Percentiles rank a stretch among this genome's conserved stretches.
Evolutionary conservation across 441 rosid genomes (phyloP).

Genomic region (Metrosideros polymorpha): DNA sequence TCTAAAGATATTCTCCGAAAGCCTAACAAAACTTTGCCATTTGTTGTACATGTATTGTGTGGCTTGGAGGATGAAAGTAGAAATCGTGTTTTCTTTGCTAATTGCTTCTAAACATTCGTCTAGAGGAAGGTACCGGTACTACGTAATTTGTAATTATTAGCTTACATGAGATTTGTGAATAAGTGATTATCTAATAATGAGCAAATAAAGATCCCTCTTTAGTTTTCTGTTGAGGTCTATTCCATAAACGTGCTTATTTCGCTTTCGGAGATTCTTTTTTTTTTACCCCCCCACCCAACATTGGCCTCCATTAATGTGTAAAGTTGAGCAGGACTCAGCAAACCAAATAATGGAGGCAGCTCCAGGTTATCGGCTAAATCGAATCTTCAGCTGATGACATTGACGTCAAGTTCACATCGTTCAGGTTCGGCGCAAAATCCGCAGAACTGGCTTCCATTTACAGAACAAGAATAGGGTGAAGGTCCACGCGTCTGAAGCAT

Average conservation of each 20-base stretch:
- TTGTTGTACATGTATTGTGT: neutral
- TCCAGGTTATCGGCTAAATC: neutral
- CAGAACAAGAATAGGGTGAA: neutral
- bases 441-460: neutral
- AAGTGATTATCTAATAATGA: neutral
- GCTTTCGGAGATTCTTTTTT: neutral
- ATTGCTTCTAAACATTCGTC: neutral
- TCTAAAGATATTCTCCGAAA: no score
- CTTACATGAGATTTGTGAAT: neutral
- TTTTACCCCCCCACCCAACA: fast-evolving
- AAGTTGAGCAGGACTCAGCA: neutral
- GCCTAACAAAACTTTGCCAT: no score
- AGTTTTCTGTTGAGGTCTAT: neutral
- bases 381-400: neutral
- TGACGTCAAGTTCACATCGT: neutral
- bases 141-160: neutral
- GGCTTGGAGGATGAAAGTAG: neutral
- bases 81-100: neutral
- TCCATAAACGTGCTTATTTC: neutral
- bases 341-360: neutral
- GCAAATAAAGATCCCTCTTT: neutral
- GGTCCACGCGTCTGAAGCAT: neutral
- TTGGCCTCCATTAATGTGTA: neutral
- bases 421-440: neutral
- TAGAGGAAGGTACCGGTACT: neutral